phyloP scores from a whole-genome alignment of 768 basidiomycete species.

The Auriculariales sp. region DNA sequence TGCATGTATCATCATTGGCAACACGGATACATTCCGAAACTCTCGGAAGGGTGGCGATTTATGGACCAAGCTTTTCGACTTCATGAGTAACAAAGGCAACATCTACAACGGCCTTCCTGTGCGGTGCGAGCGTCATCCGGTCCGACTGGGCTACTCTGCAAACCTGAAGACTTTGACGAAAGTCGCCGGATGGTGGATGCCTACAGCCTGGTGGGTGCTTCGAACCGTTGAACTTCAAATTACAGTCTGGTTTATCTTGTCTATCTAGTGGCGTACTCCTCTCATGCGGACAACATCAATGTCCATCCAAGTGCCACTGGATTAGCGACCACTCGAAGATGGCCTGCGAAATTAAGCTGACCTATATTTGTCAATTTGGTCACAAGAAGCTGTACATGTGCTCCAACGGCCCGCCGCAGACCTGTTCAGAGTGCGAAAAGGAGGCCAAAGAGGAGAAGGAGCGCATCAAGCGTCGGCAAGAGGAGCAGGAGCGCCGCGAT shows the following conservation, averaged over 20 bases:
- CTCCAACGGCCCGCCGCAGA: constrained; percentile 18
- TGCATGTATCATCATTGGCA: constrained; percentile 52
- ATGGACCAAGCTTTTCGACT: constrained; percentile 35
- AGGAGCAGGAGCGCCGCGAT: constrained; percentile 29
- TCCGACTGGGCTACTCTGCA: constrained; percentile 23
- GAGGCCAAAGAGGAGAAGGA: constrained; percentile 26
- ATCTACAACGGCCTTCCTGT: constrained; percentile 47
- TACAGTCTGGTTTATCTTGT: too few relatives aligned
- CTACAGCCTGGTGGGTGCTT: constrained; percentile 36
- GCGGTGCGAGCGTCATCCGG: constrained; percentile 40
- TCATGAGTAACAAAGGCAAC: constrained; percentile 27
- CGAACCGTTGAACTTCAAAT: not conserved
- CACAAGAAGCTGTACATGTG: constrained; percentile 35
- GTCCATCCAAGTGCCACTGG: constrained; percentile 49
- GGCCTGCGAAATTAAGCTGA: constrained; percentile 26
- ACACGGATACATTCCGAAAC: constrained; percentile 39
- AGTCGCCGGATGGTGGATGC: constrained; percentile 52
- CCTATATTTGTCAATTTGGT: constrained; percentile 25
- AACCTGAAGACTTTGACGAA: constrained; percentile 33
- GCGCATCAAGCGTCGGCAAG: constrained; percentile 25
- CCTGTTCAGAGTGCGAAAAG: constrained; percentile 34
- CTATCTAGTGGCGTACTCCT: constrained; percentile 34
- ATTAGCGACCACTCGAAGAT: constrained; percentile 38
- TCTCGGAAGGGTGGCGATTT: constrained; percentile 35
- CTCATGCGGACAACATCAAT: constrained; percentile 39